Conservation (phyloP, 805 yeast genomes). For the Saccharomycopsis fibuligera region DNA sequence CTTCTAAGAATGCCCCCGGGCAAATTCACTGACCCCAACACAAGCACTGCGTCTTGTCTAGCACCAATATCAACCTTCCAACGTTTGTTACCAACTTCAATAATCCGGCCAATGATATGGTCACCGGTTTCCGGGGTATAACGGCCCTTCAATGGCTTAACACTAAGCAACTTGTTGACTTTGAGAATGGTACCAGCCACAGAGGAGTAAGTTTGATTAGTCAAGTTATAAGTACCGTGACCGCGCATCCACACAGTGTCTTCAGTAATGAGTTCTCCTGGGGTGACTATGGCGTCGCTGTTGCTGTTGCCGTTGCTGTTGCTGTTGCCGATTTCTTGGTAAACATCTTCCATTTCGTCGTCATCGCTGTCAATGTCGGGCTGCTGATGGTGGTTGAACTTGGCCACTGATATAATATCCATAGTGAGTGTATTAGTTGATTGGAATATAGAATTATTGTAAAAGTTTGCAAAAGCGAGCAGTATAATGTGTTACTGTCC, state of each 20-base stretch:
- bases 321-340: slow-evolving; percentile 23
- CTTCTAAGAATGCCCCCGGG: slow-evolving; percentile 97
- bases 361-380: slow-evolving; percentile 27
- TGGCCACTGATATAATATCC: slow-evolving; percentile 20
- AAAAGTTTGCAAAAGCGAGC: neutral
- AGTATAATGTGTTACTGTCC: too few species aligned
- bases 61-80: slow-evolving; percentile 98
- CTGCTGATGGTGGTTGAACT: slow-evolving; percentile 16
- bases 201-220: slow-evolving; percentile 74
- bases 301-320: slow-evolving; percentile 1
- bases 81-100: slow-evolving; percentile 87
- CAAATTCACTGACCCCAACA: slow-evolving; percentile 91
- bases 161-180: slow-evolving; percentile 82
- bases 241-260: slow-evolving; percentile 99
- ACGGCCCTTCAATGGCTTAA: slow-evolving; percentile 77
- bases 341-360: slow-evolving; percentile 25
- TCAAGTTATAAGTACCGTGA: slow-evolving; percentile 85
- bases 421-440: slow-evolving; percentile 3
- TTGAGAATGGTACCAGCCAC: slow-evolving; percentile 87
- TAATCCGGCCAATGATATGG: slow-evolving; percentile 87
- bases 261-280: slow-evolving; percentile 93
- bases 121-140: slow-evolving; percentile 95
- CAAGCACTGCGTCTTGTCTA: slow-evolving; percentile 84
- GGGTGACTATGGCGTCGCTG: slow-evolving; percentile 60
- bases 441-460: too few species aligned